Percentiles rank a stretch among this genome's conserved stretches.
Evolutionary conservation across 768 basidiomycete genomes (phyloP).

Genomic region (Rhizopogon roseolus): DNA sequence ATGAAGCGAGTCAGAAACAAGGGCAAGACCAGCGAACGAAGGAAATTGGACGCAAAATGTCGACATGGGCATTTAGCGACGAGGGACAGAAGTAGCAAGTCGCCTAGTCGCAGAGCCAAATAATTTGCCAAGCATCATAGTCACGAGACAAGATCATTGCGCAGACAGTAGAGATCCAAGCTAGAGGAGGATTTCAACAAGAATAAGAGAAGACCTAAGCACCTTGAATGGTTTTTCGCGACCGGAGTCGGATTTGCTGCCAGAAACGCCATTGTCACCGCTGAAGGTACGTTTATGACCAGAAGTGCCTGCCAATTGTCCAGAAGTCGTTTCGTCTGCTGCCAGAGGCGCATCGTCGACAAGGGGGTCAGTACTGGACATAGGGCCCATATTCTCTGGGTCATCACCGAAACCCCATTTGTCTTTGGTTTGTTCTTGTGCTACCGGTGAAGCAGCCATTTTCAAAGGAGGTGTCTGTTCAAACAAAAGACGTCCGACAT

Average conservation of each 20-base stretch:
- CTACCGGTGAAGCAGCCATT: slow-evolving; percentile 11
- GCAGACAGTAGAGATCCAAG: slow-evolving; percentile 17
- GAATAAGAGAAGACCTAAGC: slow-evolving; percentile 62
- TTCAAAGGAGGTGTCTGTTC: slow-evolving; percentile 3
- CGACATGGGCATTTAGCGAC: slow-evolving; percentile 3
- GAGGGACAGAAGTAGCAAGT: slow-evolving; percentile 1
- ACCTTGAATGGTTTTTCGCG: slow-evolving; percentile 85
- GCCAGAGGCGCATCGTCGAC: slow-evolving; percentile 34
- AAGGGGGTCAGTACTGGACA: slow-evolving; percentile 43
- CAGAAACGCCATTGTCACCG: slow-evolving; percentile 32
- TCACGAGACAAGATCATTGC: slow-evolving; percentile 5
- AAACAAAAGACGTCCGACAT: background rate
- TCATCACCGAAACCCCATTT: slow-evolving; percentile 47
- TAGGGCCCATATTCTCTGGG: slow-evolving; percentile 44
- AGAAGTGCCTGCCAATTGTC: background rate
- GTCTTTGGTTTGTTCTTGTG: slow-evolving; percentile 18
- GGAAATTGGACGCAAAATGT: slow-evolving; percentile 5
- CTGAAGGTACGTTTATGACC: slow-evolving; percentile 39
- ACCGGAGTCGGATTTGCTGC: slow-evolving; percentile 38
- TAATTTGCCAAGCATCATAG: slow-evolving; percentile 7
- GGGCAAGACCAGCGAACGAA: slow-evolving; percentile 31
- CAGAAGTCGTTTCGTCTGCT: slow-evolving; percentile 14
- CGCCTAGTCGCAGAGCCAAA: slow-evolving; percentile 3
- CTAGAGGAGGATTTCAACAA: slow-evolving; percentile 27
- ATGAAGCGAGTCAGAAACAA: slow-evolving; percentile 38